Base-by-base conservation (phyloP, 2,329 filamentous ascomycete species). In the Alternaria angustiovoidea region DNA sequence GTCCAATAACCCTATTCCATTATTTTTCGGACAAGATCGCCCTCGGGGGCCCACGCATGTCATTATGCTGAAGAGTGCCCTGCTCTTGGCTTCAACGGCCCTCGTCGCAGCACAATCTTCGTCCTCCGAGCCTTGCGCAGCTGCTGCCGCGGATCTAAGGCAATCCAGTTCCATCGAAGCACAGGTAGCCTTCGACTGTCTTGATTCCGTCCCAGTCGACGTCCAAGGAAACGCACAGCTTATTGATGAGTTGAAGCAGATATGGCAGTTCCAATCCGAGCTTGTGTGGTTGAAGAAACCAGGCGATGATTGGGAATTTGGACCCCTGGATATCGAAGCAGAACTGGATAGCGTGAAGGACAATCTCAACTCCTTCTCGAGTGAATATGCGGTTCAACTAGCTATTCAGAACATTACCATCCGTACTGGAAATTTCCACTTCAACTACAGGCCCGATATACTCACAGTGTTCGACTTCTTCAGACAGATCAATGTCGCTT, bases 311-410 rank as follows among this genome's bases (percentile, higher is more conserved):
- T 76, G 72, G 62, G 68, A 76, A 20, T 71, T 73, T 34, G 75
- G 77, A 11, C 51, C 71, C 1, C 59, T 78, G 8, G 79, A 80
- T 39, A 59, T 80, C 7, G 54, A 75, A 7, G 69, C 57, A 4
- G 75, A 75, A n/a, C 59, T 80, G 39, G 72, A 79, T 28, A 65
- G 70, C 2, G 69, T 81, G 32, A 65, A 69, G 41, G 61, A 60
- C 16, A 71, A 68, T 22, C 67, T 80, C 42, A 68, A 64, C n/a
- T 61, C 70, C 3, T 71, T 32, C 55, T 36, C 59, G 3, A 78
- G 72, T 43, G 78, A 80, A 60, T 80, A 78, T 51, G 73, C 75
- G 6, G 75, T 80, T 14, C 76, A 81, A 55, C 52, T 69, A 14
- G 78, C 69, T 11, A 73, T 75, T 20, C 64, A 71, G 34, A 62